Percentiles rank a stretch among this genome's conserved stretches.
Evolutionary conservation across 2,329 filamentous ascomycete genomes (phyloP).

Genomic region (Fusarium oligoseptatum): DNA sequence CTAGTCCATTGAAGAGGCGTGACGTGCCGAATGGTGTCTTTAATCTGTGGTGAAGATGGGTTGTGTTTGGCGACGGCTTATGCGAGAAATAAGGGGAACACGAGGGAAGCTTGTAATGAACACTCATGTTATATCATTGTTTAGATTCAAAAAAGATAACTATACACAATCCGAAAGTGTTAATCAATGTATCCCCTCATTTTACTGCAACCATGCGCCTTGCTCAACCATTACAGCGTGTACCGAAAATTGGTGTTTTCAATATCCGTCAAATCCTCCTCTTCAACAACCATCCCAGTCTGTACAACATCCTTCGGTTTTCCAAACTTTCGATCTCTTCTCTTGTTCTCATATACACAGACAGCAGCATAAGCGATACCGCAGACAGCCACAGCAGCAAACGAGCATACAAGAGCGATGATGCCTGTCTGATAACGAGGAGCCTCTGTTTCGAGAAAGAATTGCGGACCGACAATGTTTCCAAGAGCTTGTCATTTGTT

Average conservation of each 20-base stretch:
- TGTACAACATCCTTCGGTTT: slow-evolving; percentile 6
- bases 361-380: slow-evolving; percentile 41
- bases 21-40: slow-evolving; percentile 20
- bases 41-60: slow-evolving; percentile 28
- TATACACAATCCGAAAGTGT: not conserved
- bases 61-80: not conserved
- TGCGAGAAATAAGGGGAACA: not conserved
- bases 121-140: not conserved
- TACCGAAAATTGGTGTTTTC: slow-evolving; percentile 39
- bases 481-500: slow-evolving; percentile 38
- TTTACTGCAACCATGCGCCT: not conserved
- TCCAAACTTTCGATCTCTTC: slow-evolving; percentile 23
- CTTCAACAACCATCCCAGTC: slow-evolving; percentile 18
- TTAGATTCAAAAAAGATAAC: not conserved
- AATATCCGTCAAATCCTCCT: slow-evolving; percentile 31
- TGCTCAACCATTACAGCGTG: slow-evolving; percentile 1
- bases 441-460: slow-evolving; percentile 46
- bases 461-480: slow-evolving; percentile 50
- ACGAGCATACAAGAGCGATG: slow-evolving; percentile 44
- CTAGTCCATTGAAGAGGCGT: slow-evolving; percentile 20
- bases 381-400: slow-evolving; percentile 41
- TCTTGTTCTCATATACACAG: slow-evolving; percentile 44
- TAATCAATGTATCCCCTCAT: not conserved
- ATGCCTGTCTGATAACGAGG: slow-evolving; percentile 48
- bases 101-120: not conserved